Evolutionary conservation across 1,139 yeast genomes (phyloP), one percentile per base, ranked within the genome.

Genomic region (Chernovozyma aurita): DNA sequence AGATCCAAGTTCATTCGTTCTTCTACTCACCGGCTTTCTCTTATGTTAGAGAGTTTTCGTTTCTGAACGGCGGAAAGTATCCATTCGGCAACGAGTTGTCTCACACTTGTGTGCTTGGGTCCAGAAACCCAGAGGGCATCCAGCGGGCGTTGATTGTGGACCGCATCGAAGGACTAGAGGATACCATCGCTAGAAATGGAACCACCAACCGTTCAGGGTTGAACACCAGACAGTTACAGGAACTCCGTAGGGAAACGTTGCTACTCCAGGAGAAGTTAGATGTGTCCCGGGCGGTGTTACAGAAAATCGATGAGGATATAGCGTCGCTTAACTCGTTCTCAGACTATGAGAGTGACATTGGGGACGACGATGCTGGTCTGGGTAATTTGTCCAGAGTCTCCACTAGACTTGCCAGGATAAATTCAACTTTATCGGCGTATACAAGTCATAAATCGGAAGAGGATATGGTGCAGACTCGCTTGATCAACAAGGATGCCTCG

Each of bases 11-110:
- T 0, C 49, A 68, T 15, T 94, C 95, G 1, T 66, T 90, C 46
- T 70, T 85, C 40, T 76, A 65, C 45, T 68, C 95, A 0, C 96
- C 97, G 0, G 72, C 81, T 39, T 81, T 87, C 55, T 73, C 83
- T 20, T 90, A 87, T 56, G 74, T 80, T 46, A 70, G 95, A 38
- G 85, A 84, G 41, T 69, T 58, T 42, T 53, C 64, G 22, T 69
- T 76, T 2, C 67, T 70, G 25, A 68, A 71, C 29, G 65, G 70
- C 18, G 76, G 80, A 8, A 65, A 61, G 0, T 76, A 54, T 50
- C 87, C 87, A 18, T 85, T 85, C 63, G 92, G 94, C 3, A 57
- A 65, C 26, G 88, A 83, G 48, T 59, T 64, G 1, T 71, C 83
- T 15, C 96, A 88, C 50, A 59, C 67, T 15, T 90, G 97, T 57